A percentile compares a stretch with the other conserved stretches of the same genome.
These are phyloP conservation scores for Ascochyta pisi DNA, from an alignment of 2,329 filamentous ascomycete genomes.

Conservation along the genomic window DNA sequence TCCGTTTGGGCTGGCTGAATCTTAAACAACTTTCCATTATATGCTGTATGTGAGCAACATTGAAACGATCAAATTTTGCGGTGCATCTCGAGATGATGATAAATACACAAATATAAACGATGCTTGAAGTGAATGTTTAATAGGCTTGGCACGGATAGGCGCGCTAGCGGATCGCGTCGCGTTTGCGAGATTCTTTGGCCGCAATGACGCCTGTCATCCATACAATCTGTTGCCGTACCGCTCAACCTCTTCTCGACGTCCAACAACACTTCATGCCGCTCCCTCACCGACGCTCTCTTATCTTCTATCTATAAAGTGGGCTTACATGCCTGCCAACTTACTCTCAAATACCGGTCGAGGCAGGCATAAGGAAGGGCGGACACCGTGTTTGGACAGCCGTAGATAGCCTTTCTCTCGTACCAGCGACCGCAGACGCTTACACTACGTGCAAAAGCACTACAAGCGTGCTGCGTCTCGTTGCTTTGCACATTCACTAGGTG, in stretches of 20 bases:
- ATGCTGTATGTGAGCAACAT: neutral
- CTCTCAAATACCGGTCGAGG: neutral
- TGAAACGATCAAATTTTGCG: neutral
- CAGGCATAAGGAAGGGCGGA: slow-evolving; percentile 4
- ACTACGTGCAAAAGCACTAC: neutral
- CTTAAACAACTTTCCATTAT: neutral
- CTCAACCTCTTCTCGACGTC: slow-evolving; percentile 9
- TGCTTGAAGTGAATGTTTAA: slow-evolving; percentile 23
- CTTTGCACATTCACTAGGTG: slow-evolving; percentile 13
- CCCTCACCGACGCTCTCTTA: neutral
- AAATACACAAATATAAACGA: neutral
- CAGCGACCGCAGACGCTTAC: slow-evolving; percentile 3
- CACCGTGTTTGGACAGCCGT: neutral
- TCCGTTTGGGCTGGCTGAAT: neutral
- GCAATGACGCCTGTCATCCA: slow-evolving; percentile 22
- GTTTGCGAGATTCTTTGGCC: slow-evolving; percentile 31
- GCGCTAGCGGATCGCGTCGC: slow-evolving; percentile 36
- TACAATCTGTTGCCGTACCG: slow-evolving; percentile 4
- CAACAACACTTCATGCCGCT: neutral
- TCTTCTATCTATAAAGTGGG: neutral
- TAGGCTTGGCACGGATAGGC: slow-evolving; percentile 30
- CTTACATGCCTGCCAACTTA: neutral
- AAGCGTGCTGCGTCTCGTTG: slow-evolving; percentile 20
- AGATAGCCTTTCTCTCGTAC: slow-evolving; percentile 13
- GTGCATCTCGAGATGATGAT: neutral